phyloP scores from a whole-genome alignment of 805 yeast species.

The Suhomyces sp. region DNA sequence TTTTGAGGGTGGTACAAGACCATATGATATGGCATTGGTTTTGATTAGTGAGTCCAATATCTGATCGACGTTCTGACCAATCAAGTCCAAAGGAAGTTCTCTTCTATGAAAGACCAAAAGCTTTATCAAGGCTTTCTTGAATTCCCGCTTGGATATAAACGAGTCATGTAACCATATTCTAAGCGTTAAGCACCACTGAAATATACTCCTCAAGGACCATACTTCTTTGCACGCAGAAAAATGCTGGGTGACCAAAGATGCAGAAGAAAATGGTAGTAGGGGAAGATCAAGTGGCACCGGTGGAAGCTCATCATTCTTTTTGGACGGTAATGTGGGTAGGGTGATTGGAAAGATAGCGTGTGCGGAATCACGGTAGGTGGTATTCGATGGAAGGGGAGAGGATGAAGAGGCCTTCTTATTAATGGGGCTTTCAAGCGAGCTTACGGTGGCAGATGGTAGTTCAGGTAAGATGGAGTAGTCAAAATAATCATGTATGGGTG shows the following conservation, averaged over 20 bases:
- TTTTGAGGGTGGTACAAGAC: background rate
- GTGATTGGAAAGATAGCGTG: background rate
- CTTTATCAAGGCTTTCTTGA: slow-evolving; percentile 50
- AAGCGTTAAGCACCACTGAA: slow-evolving; percentile 53
- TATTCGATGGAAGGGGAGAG: background rate
- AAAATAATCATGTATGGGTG: slow-evolving; percentile 25
- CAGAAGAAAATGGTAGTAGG: slow-evolving; percentile 54
- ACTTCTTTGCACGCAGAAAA: slow-evolving; percentile 46
- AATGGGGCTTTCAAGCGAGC: slow-evolving; percentile 4
- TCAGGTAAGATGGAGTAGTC: slow-evolving; percentile 38
- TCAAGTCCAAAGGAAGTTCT: slow-evolving; percentile 47
- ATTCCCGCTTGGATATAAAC: slow-evolving; percentile 48
- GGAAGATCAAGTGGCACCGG: slow-evolving; percentile 50
- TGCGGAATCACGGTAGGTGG: background rate
- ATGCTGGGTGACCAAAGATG: slow-evolving; percentile 47
- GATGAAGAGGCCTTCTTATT: background rate
- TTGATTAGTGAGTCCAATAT: slow-evolving; percentile 42
- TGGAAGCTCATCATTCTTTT: slow-evolving; percentile 30
- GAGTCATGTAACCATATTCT: slow-evolving; percentile 53
- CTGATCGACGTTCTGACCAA: slow-evolving; percentile 50
- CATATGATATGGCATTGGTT: slow-evolving; percentile 37
- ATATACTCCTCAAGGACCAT: slow-evolving; percentile 47
- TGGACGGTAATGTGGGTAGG: slow-evolving; percentile 4
- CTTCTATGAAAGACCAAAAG: slow-evolving; percentile 51
- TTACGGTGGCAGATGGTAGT: slow-evolving; percentile 18